Conservation (phyloP, 805 yeast genomes). For the Saturnispora zaruensis region DNA sequence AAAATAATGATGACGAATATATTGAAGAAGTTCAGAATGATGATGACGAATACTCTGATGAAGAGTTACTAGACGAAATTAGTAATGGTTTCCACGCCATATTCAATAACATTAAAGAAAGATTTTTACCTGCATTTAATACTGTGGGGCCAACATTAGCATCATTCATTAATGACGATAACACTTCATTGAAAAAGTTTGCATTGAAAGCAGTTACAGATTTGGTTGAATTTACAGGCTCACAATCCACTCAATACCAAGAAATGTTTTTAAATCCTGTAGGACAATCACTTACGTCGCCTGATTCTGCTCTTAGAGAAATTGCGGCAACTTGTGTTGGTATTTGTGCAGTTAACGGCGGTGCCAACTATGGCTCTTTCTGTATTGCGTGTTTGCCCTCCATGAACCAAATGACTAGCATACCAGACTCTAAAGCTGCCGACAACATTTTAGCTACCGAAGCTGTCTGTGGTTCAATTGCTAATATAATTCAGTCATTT, state of each 20-base stretch:
- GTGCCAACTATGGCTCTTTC: slow-evolving; percentile 50
- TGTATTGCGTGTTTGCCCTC: slow-evolving; percentile 66
- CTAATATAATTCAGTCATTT: slow-evolving; percentile 65
- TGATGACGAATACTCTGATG: slow-evolving; percentile 82
- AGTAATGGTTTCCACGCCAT: slow-evolving; percentile 65
- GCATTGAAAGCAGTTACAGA: slow-evolving; percentile 78
- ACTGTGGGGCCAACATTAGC: slow-evolving; percentile 54
- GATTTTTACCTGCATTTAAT: slow-evolving; percentile 60
- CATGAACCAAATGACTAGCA: slow-evolving; percentile 59
- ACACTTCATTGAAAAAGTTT: slow-evolving; percentile 60
- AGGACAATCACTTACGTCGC: slow-evolving; percentile 56
- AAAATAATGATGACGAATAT: slow-evolving; percentile 73
- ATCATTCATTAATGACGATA: slow-evolving; percentile 54
- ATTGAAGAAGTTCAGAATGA: slow-evolving; percentile 79
- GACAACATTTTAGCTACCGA: slow-evolving; percentile 85
- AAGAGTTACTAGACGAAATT: slow-evolving; percentile 79
- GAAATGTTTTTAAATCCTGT: slow-evolving; percentile 56
- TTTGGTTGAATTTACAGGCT: slow-evolving; percentile 70
- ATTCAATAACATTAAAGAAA: slow-evolving; percentile 51
- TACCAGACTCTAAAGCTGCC: slow-evolving; percentile 78
- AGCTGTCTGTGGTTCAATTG: slow-evolving; percentile 71
- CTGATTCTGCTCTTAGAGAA: slow-evolving; percentile 73
- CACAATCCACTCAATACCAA: slow-evolving; percentile 52
- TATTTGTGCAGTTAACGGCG: slow-evolving; percentile 76
- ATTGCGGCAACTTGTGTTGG: slow-evolving; percentile 83